Percentiles rank a stretch among this genome's conserved stretches.
Conservation (phyloP, 805 yeast genomes). For the Suhomyces canberraensis region DNA sequence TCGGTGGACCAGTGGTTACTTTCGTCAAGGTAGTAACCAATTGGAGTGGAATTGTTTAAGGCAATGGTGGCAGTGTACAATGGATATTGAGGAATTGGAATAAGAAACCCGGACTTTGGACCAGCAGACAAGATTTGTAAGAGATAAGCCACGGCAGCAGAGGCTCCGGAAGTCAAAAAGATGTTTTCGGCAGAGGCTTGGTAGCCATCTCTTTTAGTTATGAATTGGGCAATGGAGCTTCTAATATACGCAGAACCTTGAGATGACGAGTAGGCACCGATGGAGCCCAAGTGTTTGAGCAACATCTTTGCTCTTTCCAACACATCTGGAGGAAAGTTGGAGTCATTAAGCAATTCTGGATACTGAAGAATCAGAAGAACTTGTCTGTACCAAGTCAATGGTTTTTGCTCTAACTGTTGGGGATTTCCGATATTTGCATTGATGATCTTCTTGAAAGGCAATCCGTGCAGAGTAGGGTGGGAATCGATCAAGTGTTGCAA, state of each 20-base stretch:
- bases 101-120: conserved; percentile 69
- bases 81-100: conserved; percentile 98
- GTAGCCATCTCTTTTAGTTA: conserved; percentile 71
- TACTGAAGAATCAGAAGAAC: conserved; percentile 83
- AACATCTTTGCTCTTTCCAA: conserved; percentile 64
- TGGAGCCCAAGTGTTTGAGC: conserved; percentile 65
- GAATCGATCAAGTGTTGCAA: conserved; percentile 52
- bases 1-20: conserved; percentile 79
- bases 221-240: conserved; percentile 76
- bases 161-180: conserved; percentile 90
- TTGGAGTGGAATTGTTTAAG: conserved; percentile 73
- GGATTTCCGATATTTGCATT: conserved; percentile 97
- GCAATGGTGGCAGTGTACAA: conserved; percentile 93
- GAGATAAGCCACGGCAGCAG: conserved; percentile 83
- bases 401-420: conserved; percentile 92
- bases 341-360: conserved; percentile 53
- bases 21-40: conserved; percentile 87
- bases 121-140: conserved; percentile 69
- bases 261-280: conserved; percentile 94
- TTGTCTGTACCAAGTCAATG: conserved; percentile 93
- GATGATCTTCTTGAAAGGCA: conserved; percentile 77
- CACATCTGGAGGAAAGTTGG: conserved; percentile 61
- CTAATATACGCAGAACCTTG: conserved; percentile 80
- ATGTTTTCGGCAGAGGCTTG: conserved; percentile 65
- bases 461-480: conserved; percentile 50